Conservation (phyloP, 2,329 filamentous ascomycete genomes). For the Rhinocladiella similis region DNA sequence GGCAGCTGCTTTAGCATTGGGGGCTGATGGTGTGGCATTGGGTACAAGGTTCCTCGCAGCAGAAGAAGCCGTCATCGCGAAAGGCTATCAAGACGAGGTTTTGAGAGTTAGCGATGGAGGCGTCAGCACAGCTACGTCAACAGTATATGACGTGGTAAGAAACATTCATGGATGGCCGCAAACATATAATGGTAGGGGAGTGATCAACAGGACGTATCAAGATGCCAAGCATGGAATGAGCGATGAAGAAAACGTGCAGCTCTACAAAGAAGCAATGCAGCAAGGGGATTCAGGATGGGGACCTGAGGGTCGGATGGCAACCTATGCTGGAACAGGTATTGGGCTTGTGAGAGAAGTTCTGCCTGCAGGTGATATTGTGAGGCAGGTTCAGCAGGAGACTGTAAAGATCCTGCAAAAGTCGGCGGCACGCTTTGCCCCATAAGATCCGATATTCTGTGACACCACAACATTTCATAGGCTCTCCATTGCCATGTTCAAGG, state of each 20-base stretch:
- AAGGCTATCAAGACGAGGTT: slow-evolving; percentile 53
- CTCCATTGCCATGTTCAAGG: too few relatives aligned
- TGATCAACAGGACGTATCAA: slow-evolving; percentile 56
- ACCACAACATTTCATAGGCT: not conserved
- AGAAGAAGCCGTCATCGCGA: slow-evolving; percentile 49
- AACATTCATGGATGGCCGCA: slow-evolving; percentile 61
- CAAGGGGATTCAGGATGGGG: slow-evolving; percentile 57
- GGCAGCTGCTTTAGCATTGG: slow-evolving; percentile 52
- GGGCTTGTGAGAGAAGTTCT: slow-evolving; percentile 56
- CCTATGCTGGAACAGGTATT: slow-evolving; percentile 63
- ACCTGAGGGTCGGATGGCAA: slow-evolving; percentile 55
- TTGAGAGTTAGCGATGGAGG: slow-evolving; percentile 54
- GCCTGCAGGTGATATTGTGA: slow-evolving; percentile 53
- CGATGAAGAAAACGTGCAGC: slow-evolving; percentile 40
- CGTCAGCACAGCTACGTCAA: slow-evolving; percentile 49
- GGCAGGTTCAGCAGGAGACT: slow-evolving; percentile 23
- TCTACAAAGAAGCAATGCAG: slow-evolving; percentile 51
- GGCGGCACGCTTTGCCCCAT: slow-evolving; percentile 9
- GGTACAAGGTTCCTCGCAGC: slow-evolving; percentile 65
- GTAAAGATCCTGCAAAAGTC: slow-evolving; percentile 19
- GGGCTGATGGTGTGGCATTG: slow-evolving; percentile 57
- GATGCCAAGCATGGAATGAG: slow-evolving; percentile 43
- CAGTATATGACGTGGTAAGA: slow-evolving; percentile 55
- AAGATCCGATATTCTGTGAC: not conserved
- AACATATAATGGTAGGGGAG: slow-evolving; percentile 58